These are phyloP conservation scores for Xylariaceae sp. DNA, from an alignment of 2,329 filamentous ascomycete genomes.

Conservation along the genomic window DNA sequence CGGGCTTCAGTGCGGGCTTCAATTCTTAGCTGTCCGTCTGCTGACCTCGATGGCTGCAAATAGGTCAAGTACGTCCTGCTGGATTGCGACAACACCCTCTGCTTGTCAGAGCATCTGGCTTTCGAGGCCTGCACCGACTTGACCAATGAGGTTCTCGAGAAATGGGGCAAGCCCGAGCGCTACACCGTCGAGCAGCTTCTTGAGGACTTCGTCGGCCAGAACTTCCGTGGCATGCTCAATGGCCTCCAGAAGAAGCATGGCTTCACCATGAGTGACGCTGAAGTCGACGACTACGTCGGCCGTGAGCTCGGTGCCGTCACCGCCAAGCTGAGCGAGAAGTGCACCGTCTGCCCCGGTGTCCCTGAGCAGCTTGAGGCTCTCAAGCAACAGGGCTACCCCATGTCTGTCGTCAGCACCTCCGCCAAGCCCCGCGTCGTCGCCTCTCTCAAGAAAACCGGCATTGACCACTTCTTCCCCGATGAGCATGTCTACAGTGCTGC, in stretches of 20 bases:
- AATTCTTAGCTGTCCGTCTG: background rate
- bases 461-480: constrained; percentile 64
- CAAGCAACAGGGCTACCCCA: constrained; percentile 53
- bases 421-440: constrained; percentile 66
- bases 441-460: constrained; percentile 62
- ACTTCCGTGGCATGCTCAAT: constrained; percentile 73
- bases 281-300: constrained; percentile 62
- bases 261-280: constrained; percentile 57
- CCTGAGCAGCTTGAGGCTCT: constrained; percentile 58
- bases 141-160: constrained; percentile 68
- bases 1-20: background rate
- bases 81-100: constrained; percentile 70
- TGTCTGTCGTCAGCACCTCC: constrained; percentile 68
- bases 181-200: constrained; percentile 69
- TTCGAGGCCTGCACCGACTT: constrained; percentile 74
- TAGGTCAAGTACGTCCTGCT: constrained; percentile 60
- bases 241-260: constrained; percentile 64
- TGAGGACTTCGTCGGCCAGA: constrained; percentile 71
- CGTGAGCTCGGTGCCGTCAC: constrained; percentile 68
- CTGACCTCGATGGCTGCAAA: constrained; percentile 10
- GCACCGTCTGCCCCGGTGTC: constrained; percentile 56
- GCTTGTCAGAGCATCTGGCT: constrained; percentile 69
- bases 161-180: constrained; percentile 54
- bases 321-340: constrained; percentile 60
- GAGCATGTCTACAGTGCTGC: constrained; percentile 69